Base-by-base conservation (phyloP, 495 filamentous ascomycete genomes). In the Hyaloscypha finlandica region DNA sequence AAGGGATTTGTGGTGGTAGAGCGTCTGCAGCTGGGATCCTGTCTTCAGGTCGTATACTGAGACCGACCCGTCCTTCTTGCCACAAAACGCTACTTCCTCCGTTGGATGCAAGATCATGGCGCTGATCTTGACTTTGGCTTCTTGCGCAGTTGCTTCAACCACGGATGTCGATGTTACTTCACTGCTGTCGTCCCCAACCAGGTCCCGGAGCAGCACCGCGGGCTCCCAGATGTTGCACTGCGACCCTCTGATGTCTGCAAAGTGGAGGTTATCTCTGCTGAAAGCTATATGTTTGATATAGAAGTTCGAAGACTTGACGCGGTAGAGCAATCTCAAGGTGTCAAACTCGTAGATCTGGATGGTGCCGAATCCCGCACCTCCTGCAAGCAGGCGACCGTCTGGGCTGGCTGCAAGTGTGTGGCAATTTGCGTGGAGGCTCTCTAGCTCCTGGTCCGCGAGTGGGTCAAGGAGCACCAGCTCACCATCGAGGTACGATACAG, bases 301-400 rank as follows among this genome's bases (percentile, higher is more conserved):
- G 30, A 53, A 59, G 14, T 74, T 59, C 14, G 61, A 61, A 8
- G 73, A 68, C 6, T 68, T 76, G 11, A 77, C 69, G 6, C 69
- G 68, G 61, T 77, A 79, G 9, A 79, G 67, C 14, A 77, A 66
- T 45, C 37, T 68, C 16, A 80, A 65, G 5, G 76, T 76, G 12
- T 77, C 76, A 39, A 80, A 80, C 25, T 80, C 75, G 69, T 70
- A 79, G 3, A 80, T 59, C 25, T 72, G 59, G 22, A 80, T 71
- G 11, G 63, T 75, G 9, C 78, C 78, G 45, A 20, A 22, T 2
- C 59, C 70, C n/a, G 64, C 68, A 0, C 59, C 77, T 19, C 55
- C 66, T 5, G 71, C 76, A 25, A 80, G 70, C 8, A 74, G 64
- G 22, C 65, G 68, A 16, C 78, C 78, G 65, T 79, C 68, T 19